Conservation (phyloP, 1,284 basidiomycete genomes). For the Omphalotus olearius region DNA sequence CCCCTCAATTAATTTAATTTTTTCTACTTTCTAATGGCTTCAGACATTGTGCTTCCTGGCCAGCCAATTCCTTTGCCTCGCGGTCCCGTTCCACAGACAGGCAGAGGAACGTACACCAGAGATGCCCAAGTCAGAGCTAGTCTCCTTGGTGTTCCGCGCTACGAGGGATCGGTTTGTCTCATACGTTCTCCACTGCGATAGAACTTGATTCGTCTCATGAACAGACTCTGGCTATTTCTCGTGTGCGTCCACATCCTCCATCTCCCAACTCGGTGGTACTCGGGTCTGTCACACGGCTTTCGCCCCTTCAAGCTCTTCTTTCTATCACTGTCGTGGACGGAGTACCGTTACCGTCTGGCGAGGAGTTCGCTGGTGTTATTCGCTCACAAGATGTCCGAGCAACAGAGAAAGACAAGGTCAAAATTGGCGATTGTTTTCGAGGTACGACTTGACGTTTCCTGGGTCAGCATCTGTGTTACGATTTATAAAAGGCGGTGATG, state of each 20-base stretch:
- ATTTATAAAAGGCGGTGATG: conserved; percentile 64
- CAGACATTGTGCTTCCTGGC: conserved; percentile 68
- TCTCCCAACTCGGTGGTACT: conserved; percentile 70
- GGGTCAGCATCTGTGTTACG: too few species aligned
- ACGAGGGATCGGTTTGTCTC: conserved; percentile 65
- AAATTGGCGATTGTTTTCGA: conserved; percentile 92
- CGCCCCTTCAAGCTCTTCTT: conserved; percentile 83
- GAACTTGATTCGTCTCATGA: conserved; percentile 21
- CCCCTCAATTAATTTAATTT: not conserved
- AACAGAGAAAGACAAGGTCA: conserved; percentile 91
- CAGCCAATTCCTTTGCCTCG: conserved; percentile 69
- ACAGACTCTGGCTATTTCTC: conserved; percentile 57
- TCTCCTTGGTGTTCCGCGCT: conserved; percentile 61
- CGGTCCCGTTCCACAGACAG: conserved; percentile 57
- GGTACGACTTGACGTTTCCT: conserved; percentile 22
- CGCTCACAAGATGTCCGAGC: conserved; percentile 88
- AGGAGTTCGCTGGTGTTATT: conserved; percentile 93
- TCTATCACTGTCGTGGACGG: conserved; percentile 90
- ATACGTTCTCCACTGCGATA: too few species aligned
- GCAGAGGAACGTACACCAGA: conserved; percentile 66
- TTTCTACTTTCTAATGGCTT: conserved; percentile 14
- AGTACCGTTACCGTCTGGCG: conserved; percentile 82
- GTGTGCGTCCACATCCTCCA: conserved; percentile 64
- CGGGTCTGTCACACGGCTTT: conserved; percentile 81
- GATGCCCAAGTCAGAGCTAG: conserved; percentile 69